Base-by-base conservation (phyloP, 768 basidiomycete genomes). In the Cyclocybe cylindracea region DNA sequence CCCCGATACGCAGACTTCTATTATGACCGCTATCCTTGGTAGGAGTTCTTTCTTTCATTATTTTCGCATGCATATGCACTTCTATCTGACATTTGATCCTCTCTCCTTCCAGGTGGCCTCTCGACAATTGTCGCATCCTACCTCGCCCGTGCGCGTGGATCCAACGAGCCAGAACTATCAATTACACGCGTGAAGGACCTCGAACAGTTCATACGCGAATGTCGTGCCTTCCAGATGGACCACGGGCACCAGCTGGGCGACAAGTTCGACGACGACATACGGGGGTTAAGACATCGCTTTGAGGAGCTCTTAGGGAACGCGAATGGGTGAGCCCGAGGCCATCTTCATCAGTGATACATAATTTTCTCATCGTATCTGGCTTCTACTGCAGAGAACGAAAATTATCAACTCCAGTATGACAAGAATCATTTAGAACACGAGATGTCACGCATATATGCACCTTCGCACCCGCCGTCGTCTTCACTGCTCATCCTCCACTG, bases 61-160 rank as follows among this genome's bases (percentile, higher is more conserved):
- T 24, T 24, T 24, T 24, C 4, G 24, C 24, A 5, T 5, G 24
- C 5, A 24, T 24, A 24, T 24, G 24, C 16, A 31, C 24, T 2
- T 13, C 16, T n/a, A 24, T 7, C 10, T 35, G 39, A 16, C 29
- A 37, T 39, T 39, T 46, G 13, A 13, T 4, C 7, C 34, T 46
- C 41, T 50, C 35, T 44, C 36, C 9, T 18, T 11, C 9, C 18
- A 83, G 85, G 89, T 32, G 87, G 83, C n/a, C 50, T 86, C 9
- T 66, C 87, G 3, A 91, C 88, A 0, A 16, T 89, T 14, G 77
- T 85, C 10, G 87, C 88, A 13, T 85, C 87, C 2, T 90, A 86
- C 65, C 74, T 91, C 19, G 89, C 88, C 3, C 81, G 84, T 10
- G 76, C 79, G 19, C 80, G 87, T 24, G 86, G 87, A 9, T 83